Conservation (phyloP, 257 asterid genomes). For the Ophiorrhiza pumila region DNA sequence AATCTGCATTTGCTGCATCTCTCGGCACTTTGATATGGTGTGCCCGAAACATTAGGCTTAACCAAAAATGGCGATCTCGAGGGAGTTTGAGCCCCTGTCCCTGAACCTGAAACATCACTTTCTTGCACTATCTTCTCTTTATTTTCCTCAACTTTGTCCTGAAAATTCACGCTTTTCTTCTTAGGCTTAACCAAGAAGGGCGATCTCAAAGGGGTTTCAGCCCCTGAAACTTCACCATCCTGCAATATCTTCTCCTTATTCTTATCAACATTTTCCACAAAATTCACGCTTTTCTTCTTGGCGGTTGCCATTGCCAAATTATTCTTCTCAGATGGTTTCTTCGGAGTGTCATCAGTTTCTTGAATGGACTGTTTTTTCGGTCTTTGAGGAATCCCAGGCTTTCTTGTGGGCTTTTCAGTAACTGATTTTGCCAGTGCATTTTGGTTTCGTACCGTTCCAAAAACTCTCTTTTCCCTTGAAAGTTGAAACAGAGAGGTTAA, state of each 20-base stretch:
- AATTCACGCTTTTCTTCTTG: slow-evolving; percentile 50
- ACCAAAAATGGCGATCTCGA: slow-evolving; percentile 23
- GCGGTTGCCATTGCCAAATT: slow-evolving; percentile 17
- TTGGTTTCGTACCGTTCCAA: slow-evolving; percentile 54
- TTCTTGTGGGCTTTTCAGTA: slow-evolving; percentile 32
- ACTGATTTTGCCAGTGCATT: slow-evolving; percentile 37
- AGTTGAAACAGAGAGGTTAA: slow-evolving; percentile 5
- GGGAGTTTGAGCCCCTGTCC: slow-evolving; percentile 52
- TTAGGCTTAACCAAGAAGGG: slow-evolving; percentile 17
- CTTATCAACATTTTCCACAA: slow-evolving; percentile 27
- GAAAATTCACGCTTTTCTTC: slow-evolving; percentile 53
- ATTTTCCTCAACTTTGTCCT: slow-evolving; percentile 25
- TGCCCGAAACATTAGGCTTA: slow-evolving; percentile 35
- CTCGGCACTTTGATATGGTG: slow-evolving; percentile 62
- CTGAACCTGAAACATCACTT: slow-evolving; percentile 24
- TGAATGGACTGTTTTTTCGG: slow-evolving; percentile 28
- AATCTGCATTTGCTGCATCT: slow-evolving; percentile 81
- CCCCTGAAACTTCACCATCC: neutral
- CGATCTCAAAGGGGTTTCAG: slow-evolving; percentile 1
- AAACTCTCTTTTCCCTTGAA: slow-evolving; percentile 54
- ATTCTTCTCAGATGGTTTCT: slow-evolving; percentile 25
- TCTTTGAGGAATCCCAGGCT: slow-evolving; percentile 31
- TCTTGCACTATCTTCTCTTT: slow-evolving; percentile 8
- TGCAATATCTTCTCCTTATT: slow-evolving; percentile 11
- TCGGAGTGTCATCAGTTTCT: slow-evolving; percentile 16